A percentile compares a stretch with the other conserved stretches of the same genome.
Evolutionary conservation across 768 basidiomycete genomes (phyloP).

Genomic region (Imleria badia): DNA sequence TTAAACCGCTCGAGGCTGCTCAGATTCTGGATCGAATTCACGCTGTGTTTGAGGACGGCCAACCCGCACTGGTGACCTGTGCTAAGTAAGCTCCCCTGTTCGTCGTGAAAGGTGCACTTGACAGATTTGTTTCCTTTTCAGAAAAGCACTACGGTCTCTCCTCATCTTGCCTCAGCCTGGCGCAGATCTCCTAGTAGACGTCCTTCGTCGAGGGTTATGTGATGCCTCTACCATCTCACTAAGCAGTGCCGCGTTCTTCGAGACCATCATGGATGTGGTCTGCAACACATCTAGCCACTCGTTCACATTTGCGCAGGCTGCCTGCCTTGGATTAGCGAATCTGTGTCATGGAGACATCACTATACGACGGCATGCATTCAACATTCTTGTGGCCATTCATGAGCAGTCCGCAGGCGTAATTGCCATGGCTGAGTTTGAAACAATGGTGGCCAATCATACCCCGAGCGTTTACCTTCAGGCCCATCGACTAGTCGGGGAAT

Average conservation of each 20-base stretch:
- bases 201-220: slow-evolving; percentile 69
- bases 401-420: slow-evolving; percentile 65
- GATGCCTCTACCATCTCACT: slow-evolving; percentile 48
- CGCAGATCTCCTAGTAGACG: slow-evolving; percentile 57
- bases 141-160: slow-evolving; percentile 75
- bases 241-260: slow-evolving; percentile 70
- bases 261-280: slow-evolving; percentile 71
- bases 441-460: slow-evolving; percentile 67
- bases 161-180: slow-evolving; percentile 59
- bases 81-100: slow-evolving; percentile 58
- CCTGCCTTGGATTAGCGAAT: slow-evolving; percentile 80
- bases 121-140: slow-evolving; percentile 29
- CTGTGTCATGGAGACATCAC: slow-evolving; percentile 67
- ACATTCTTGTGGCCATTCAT: slow-evolving; percentile 72
- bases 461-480: slow-evolving; percentile 79
- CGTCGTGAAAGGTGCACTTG: neutral
- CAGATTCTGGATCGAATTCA: slow-evolving; percentile 63
- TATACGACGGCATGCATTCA: slow-evolving; percentile 75
- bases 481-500: slow-evolving; percentile 73
- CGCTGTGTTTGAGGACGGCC: slow-evolving; percentile 64
- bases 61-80: slow-evolving; percentile 47
- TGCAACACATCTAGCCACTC: slow-evolving; percentile 51
- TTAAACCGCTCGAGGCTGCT: slow-evolving; percentile 52
- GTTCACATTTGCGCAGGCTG: slow-evolving; percentile 72
- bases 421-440: slow-evolving; percentile 70